A percentile compares a stretch with the other conserved stretches of the same genome.
These are phyloP conservation scores for Eucalyptus cloeziana DNA, from an alignment of 345 rosid genomes.

Conservation along the genomic window DNA sequence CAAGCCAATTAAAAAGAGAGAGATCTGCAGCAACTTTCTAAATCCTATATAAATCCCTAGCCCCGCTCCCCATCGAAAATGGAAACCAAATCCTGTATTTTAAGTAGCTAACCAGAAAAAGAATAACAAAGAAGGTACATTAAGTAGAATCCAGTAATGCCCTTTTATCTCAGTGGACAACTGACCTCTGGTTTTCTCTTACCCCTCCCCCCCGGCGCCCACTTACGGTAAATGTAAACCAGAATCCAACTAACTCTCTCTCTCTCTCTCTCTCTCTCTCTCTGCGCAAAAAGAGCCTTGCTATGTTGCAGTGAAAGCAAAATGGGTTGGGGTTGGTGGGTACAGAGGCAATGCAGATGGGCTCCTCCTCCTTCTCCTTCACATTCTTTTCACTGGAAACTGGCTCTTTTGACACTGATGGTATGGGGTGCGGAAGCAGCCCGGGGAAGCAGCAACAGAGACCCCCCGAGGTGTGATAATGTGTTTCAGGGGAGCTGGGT, in stretches of 20 bases:
- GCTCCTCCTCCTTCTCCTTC: not conserved
- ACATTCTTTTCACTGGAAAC: not conserved
- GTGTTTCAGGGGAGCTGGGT: constrained; percentile 34
- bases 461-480: too few relatives aligned
- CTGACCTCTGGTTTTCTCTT: not conserved
- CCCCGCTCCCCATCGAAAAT: not conserved
- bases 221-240: not conserved
- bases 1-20: not conserved
- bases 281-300: not conserved
- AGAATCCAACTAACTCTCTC: not conserved
- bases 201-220: not conserved
- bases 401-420: not conserved
- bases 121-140: not conserved
- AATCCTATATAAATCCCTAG: not conserved
- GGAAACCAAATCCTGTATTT: not conserved
- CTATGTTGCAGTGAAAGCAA: not conserved
- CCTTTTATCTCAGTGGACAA: not conserved
- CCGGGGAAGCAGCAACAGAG: not conserved
- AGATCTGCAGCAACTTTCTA: not conserved
- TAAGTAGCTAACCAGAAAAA: not conserved
- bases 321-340: not conserved
- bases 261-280: not conserved
- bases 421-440: not conserved
- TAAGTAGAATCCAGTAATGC: not conserved
- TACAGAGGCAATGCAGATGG: not conserved